Percentiles rank a stretch among this genome's conserved stretches.
phyloP scores from a whole-genome alignment of 371 early-diverging fungal genomes.

The Dipsacomyces acuminosporus region DNA sequence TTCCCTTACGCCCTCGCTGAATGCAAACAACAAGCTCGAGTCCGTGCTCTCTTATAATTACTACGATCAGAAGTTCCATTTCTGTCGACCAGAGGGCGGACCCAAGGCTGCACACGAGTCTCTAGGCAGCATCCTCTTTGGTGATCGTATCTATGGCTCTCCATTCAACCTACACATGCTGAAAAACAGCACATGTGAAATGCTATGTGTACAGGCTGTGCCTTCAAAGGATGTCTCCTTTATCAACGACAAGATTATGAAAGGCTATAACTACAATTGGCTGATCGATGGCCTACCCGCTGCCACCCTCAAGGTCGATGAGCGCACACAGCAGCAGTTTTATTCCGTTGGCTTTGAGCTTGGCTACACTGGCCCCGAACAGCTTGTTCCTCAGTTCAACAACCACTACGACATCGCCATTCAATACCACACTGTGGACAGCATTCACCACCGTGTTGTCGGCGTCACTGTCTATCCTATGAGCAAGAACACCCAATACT shows the following conservation, averaged over 20 bases:
- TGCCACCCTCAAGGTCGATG: constrained; percentile 60
- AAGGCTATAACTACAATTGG: constrained; percentile 76
- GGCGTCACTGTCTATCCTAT: constrained; percentile 75
- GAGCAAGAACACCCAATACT: constrained; percentile 53
- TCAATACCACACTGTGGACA: constrained; percentile 67
- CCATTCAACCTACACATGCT: constrained; percentile 70
- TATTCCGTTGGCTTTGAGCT: constrained; percentile 79
- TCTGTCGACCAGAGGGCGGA: constrained; percentile 71
- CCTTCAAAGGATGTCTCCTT: constrained; percentile 71
- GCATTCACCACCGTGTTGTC: constrained; percentile 73
- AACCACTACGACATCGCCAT: constrained; percentile 89
- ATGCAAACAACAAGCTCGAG: constrained; percentile 54
- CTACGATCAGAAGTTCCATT: constrained; percentile 76
- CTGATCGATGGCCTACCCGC: constrained; percentile 93
- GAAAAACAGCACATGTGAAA: constrained; percentile 53
- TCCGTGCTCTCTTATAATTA: constrained; percentile 84
- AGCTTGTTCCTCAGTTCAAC: constrained; percentile 53
- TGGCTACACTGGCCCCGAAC: constrained; percentile 46
- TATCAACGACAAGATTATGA: constrained; percentile 76
- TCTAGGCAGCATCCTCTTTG: constrained; percentile 89
- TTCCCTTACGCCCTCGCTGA: constrained; percentile 73
- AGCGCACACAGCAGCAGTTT: constrained; percentile 54
- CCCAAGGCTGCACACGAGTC: constrained; percentile 71
- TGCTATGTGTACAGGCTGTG: constrained; percentile 62
- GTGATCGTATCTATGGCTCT: constrained; percentile 90